Conservation (phyloP, 306 rosid genomes). For the Vachellia collinsii region DNA sequence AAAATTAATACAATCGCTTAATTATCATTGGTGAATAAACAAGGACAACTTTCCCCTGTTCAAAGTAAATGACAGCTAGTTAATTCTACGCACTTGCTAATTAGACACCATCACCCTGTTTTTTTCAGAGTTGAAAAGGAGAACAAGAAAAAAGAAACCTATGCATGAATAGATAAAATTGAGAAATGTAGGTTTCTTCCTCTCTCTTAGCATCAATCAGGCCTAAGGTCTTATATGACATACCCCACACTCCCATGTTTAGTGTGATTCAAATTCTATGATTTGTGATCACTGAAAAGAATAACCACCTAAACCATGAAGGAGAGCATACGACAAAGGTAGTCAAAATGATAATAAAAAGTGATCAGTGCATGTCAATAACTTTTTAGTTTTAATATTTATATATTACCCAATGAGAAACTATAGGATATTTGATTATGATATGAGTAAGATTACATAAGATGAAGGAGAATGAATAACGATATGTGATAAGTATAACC, state of each 20-base stretch:
- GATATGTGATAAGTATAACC: background rate
- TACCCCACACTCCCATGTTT: background rate
- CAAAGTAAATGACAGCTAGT: background rate
- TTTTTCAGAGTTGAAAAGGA: background rate
- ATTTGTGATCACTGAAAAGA: background rate
- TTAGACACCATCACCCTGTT: slow-evolving; percentile 14
- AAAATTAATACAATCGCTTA: background rate
- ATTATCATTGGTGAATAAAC: background rate
- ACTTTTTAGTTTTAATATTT: background rate
- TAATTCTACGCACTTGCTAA: background rate
- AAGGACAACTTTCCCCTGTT: background rate
- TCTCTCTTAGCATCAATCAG: slow-evolving; percentile 13
- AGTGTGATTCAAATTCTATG: background rate
- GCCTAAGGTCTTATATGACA: background rate
- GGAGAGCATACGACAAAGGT: slow-evolving; percentile 1
- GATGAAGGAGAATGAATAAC: background rate
- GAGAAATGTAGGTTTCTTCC: slow-evolving; percentile 22
- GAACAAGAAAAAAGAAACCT: background rate
- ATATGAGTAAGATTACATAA: background rate
- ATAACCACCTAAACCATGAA: background rate
- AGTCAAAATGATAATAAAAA: background rate
- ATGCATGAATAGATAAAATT: background rate
- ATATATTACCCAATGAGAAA: background rate
- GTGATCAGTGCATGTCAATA: background rate
- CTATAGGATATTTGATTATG: background rate